Evolutionary conservation across 768 basidiomycete genomes (phyloP).

Genomic region (Boletus insuetus): DNA sequence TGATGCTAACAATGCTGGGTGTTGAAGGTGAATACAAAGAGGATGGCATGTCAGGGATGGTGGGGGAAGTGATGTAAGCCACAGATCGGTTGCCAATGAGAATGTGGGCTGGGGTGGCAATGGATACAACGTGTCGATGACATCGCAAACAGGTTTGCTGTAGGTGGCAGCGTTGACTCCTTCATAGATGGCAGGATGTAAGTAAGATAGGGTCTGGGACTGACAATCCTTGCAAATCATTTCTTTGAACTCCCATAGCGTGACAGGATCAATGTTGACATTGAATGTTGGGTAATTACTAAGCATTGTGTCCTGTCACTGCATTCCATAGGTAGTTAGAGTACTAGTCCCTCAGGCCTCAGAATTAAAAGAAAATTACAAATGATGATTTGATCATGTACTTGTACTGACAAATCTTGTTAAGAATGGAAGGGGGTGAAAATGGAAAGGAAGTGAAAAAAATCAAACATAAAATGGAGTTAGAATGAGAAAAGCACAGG

Average conservation of each 20-base stretch:
- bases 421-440: too few species aligned
- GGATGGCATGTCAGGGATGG: constrained; percentile 56
- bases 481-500: too few species aligned
- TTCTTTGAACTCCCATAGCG: constrained; percentile 59
- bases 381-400: too few species aligned
- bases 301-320: too few species aligned
- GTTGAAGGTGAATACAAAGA: constrained; percentile 49
- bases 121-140: constrained; percentile 28
- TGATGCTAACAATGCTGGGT: constrained; percentile 56
- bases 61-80: constrained; percentile 27
- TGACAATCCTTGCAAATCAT: constrained; percentile 56
- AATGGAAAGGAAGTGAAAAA: too few species aligned
- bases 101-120: constrained; percentile 31
- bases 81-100: constrained; percentile 10
- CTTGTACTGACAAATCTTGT: too few species aligned
- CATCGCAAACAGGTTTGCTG: constrained; percentile 33
- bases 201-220: constrained; percentile 56
- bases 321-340: too few species aligned
- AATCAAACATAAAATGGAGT: too few species aligned
- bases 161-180: constrained; percentile 42
- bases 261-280: constrained; percentile 47
- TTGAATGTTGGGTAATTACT: too few species aligned
- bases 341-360: too few species aligned
- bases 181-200: constrained; percentile 62
- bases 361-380: too few species aligned